These are phyloP conservation scores for Starmera stellimalicola DNA, from an alignment of 1,139 yeast species.

Conservation along the genomic window DNA sequence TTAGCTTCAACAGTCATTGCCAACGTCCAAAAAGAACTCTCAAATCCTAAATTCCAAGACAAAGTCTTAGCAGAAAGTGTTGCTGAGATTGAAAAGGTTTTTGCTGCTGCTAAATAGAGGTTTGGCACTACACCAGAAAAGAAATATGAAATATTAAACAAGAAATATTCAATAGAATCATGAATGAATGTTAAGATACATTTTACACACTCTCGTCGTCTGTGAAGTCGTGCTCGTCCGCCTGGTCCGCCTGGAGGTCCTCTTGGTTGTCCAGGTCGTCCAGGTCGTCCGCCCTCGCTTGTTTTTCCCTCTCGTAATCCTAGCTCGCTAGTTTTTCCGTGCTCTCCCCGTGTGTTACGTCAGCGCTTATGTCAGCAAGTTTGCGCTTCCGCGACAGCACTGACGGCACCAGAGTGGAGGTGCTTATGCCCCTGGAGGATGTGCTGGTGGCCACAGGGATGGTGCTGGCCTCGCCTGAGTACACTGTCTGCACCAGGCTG, in stretches of 20 bases:
- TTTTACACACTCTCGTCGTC: slow-evolving; percentile 1
- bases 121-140: neutral
- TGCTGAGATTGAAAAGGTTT: slow-evolving; percentile 83
- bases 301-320: no score
- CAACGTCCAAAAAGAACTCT: slow-evolving; percentile 79
- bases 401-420: no score
- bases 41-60: slow-evolving; percentile 90
- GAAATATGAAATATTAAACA: neutral
- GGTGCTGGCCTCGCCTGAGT: slow-evolving; percentile 7
- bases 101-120: slow-evolving; percentile 26
- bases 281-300: no score
- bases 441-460: no score
- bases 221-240: neutral
- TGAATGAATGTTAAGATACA: slow-evolving; percentile 1
- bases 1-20: slow-evolving; percentile 78
- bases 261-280: no score
- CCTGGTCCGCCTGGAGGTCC: neutral
- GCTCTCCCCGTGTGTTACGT: no score
- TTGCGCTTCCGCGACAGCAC: no score
- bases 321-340: no score
- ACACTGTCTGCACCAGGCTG: slow-evolving; percentile 6
- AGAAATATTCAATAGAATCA: neutral
- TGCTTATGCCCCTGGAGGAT: no score
- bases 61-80: slow-evolving; percentile 84
- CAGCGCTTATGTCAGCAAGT: no score